Evolutionary conservation across 495 filamentous ascomycete genomes (phyloP), one percentile per base, ranked within the genome.

Genomic region (Neurospora terricola): DNA sequence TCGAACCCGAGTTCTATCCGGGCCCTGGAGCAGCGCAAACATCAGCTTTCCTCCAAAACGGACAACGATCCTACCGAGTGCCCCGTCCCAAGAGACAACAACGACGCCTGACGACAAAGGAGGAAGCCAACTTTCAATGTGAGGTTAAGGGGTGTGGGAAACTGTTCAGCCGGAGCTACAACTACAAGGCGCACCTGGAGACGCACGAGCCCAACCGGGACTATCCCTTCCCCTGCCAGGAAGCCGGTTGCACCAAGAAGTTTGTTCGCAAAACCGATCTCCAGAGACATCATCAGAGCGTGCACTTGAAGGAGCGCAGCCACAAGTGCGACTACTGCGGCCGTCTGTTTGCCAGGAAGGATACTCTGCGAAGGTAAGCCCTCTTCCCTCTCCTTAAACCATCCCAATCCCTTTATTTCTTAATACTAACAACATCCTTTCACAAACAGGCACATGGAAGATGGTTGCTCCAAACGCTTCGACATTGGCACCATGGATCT

Each of bases 131-230:
- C 72, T 92, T 90, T 78, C 81, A 89, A 73, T 98, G 95, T 79
- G 84, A 88, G 34, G 81, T 90, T 12, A 85, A 86, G 79, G 85
- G 86, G 18, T 98, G 95, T 80, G 91, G 91, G 30, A 91, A 90
- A 81, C 86, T 90, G 9, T 98, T 98, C 79, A 92, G 92, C 73
- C 84, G 95, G 70, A 91, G 89, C 77, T 98, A 94, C 83, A 98
- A 98, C 83, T 93, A 91, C 81, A 93, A 92, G 78, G 90, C 93
- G 71, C 95, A 98, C 81, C 87, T 96, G 86, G 93, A 96, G 78
- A 95, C 89, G 9, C 95, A 98, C 82, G 90, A 97, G 80, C 91
- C 94, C 3, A 87, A 86, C 69, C 85, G 89, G 70, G 89, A 88
- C 75, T 90, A 91, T 76, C 89, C 89, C 1, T 90, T 93, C 80